Evolutionary conservation across 2,329 filamentous ascomycete genomes (phyloP), one percentile per base, ranked within the genome.

Genomic region (Sporothrix luriei): DNA sequence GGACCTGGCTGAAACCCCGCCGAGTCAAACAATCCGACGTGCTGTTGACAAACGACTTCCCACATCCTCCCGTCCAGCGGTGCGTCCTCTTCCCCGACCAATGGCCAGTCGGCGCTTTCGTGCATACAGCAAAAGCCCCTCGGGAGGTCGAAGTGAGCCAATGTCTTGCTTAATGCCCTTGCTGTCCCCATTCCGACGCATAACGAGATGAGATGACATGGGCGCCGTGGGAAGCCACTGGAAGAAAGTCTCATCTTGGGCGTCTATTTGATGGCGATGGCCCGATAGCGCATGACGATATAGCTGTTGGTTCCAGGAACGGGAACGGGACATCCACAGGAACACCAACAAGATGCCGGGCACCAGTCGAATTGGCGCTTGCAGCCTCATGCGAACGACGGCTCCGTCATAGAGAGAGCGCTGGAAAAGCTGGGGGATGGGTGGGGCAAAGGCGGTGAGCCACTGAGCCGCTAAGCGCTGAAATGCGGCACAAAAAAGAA

Each of bases 381-480:
- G 68, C 43, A 57, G 51, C 48, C n/a, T 57, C 55, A 68, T 67
- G 68, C 71, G 51, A 46, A 14, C n/a, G n/a, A 14, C 55, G 46
- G 38, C 57, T 21, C 49, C 61, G 49, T 69, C 68, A 66, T 69
- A 49, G 26, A 26, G 52, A 29, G 24, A 55, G 19, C 4, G 26
- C 13, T 46, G 14, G 16, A 54, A 29, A n/a, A 51, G 14, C 54
- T 13, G 16, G 51, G 24, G 46, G 48, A 40, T 19, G 19, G 29
- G 54, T 66, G 69, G 69, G 65, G 66, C 46, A 40, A 64, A 62
- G 68, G 70, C 71, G 70, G 70, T 70, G 69, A 66, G 38, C 7
- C 21, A 13, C 43, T 70, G 69, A 66, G 38, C 7, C 21, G 13
- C 43, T 16, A 66, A 48, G 9, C 11, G 46, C 13, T 52, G 51